Evolutionary conservation across 208 protist genomes (phyloP).

Genomic region (Blastocrithidia nonstop): DNA sequence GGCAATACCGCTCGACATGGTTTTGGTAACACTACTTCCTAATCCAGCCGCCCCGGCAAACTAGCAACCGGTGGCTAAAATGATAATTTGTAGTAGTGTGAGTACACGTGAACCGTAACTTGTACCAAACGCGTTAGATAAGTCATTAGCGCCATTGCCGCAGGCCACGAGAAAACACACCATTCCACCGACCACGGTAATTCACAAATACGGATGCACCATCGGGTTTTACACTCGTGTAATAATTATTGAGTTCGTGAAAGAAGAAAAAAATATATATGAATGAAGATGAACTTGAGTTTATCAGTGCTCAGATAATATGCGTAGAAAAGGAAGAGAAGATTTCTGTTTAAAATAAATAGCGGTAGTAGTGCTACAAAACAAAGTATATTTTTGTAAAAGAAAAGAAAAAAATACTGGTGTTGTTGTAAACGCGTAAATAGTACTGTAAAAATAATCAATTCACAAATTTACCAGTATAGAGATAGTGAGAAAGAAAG

Average conservation of each 20-base stretch:
- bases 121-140: slow-evolving; percentile 83
- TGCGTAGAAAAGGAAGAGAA: too few species aligned
- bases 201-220: slow-evolving; percentile 48
- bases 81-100: slow-evolving; percentile 46
- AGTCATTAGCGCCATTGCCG: slow-evolving; percentile 77
- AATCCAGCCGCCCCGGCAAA: slow-evolving; percentile 47
- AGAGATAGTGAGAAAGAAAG: too few species aligned
- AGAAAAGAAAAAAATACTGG: too few species aligned
- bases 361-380: too few species aligned
- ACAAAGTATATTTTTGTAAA: too few species aligned
- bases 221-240: too few species aligned
- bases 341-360: neutral
- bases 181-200: slow-evolving; percentile 47
- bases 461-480: too few species aligned
- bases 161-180: slow-evolving; percentile 49
- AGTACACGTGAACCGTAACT: slow-evolving; percentile 54
- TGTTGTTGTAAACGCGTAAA: too few species aligned
- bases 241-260: neutral
- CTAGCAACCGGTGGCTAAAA: slow-evolving; percentile 54
- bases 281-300: neutral
- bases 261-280: neutral
- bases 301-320: neutral
- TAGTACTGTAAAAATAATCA: too few species aligned
- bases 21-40: slow-evolving; percentile 35
- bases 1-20: slow-evolving; percentile 50